phyloP scores from a whole-genome alignment of 208 protist species.

The Leishmania guyanensis region DNA sequence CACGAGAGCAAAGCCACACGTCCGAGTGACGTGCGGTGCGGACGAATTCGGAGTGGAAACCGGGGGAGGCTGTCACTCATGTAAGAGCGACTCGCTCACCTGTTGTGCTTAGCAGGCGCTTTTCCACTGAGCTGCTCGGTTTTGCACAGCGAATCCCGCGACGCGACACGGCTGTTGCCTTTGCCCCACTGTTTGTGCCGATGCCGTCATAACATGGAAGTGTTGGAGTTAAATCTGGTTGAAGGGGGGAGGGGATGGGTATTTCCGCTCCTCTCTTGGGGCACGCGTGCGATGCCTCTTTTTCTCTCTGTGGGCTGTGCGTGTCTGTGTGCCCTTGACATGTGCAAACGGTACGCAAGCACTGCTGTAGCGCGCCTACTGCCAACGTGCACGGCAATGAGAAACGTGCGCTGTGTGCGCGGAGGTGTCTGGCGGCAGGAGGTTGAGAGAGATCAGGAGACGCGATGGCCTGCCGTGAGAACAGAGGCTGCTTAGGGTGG shows the following conservation, averaged over 20 bases:
- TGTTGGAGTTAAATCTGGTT: neutral
- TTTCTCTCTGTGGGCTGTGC: neutral
- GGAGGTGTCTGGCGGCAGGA: neutral
- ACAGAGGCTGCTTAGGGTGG: neutral
- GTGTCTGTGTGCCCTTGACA: neutral
- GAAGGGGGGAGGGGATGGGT: neutral
- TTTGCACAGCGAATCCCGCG: neutral
- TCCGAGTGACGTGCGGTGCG: neutral
- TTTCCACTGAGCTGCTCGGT: neutral
- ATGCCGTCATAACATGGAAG: neutral
- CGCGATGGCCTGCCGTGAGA: neutral
- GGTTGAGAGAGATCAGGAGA: neutral
- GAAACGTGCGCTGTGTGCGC: no score
- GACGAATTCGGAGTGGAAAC: neutral
- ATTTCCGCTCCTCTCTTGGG: neutral
- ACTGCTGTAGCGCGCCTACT: no score
- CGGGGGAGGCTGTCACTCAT: neutral
- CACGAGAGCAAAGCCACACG: neutral
- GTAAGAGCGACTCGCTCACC: neutral
- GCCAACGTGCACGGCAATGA: no score
- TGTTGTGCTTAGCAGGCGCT: neutral
- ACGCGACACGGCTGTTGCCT: neutral
- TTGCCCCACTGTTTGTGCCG: neutral
- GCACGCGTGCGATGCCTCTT: neutral
- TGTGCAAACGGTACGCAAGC: neutral